A percentile compares a stretch with the other conserved stretches of the same genome.
These are phyloP conservation scores for Cercospora janseana DNA, from an alignment of 2,329 filamentous ascomycete genomes.

Conservation along the genomic window DNA sequence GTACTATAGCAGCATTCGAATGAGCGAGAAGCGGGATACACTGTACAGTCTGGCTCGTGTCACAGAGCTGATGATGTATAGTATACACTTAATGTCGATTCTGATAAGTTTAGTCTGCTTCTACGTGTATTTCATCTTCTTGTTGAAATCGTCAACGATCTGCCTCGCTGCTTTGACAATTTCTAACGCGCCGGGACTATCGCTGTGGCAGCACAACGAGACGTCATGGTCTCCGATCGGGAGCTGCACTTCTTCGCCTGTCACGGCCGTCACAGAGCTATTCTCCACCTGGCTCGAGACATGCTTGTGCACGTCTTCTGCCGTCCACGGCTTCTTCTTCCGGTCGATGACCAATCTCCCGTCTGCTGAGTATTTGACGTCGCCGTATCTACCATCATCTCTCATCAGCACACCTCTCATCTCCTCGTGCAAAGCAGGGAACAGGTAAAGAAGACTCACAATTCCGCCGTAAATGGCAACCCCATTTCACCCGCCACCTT, in stretches of 20 bases:
- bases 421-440: not conserved
- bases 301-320: constrained; percentile 44
- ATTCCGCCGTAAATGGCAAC: constrained; percentile 54
- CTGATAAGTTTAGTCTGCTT: no score
- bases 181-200: constrained; percentile 46
- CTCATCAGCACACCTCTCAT: not conserved
- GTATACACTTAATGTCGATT: not conserved
- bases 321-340: constrained; percentile 55
- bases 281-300: constrained; percentile 43
- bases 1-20: constrained; percentile 1
- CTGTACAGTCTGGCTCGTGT: not conserved
- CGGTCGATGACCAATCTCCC: constrained; percentile 56
- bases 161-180: constrained; percentile 45
- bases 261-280: constrained; percentile 43
- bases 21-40: not conserved
- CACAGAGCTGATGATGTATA: not conserved
- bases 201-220: constrained; percentile 47
- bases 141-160: constrained; percentile 46
- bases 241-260: constrained; percentile 43
- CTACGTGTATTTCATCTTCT: constrained; percentile 27
- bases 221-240: constrained; percentile 45
- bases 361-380: constrained; percentile 56
- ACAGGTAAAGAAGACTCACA: constrained; percentile 26
- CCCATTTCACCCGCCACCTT: constrained; percentile 54
- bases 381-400: constrained; percentile 43